Evolutionary conservation across 257 asterid genomes (phyloP), one percentile per base, ranked within the genome.

Genomic region (Solanum acaule): DNA sequence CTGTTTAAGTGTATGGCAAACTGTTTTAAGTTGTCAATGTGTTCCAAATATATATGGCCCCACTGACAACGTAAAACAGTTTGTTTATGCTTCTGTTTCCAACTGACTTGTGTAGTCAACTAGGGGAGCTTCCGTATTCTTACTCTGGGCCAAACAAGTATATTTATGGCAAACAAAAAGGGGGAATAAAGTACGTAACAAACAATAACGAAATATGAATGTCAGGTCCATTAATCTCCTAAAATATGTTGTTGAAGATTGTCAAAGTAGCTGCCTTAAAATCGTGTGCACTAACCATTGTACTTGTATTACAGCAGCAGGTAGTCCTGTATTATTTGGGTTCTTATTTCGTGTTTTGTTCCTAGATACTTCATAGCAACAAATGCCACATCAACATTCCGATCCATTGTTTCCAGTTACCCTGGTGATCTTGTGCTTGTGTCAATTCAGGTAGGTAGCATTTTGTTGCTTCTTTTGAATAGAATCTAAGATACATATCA

Each of bases 301-400:
- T 35, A 27, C 44, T 82, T 31, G 42, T 18, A 82, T 49, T 18
- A 31, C 31, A 82, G 70, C 70, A 46, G 68, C 10, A 49, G 70
- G 22, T 49, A 31, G 29, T 20, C 31, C 4, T 82, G 20, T 49
- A 10, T 49, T 6, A 10, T 49, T 2, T 18, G 85, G 49, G 8
- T 29, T 82, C 70, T 82, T 31, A 31, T 49, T 82, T 82, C 11
- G 25, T 16, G 44, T 82, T 83, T 73, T 14, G 86, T 85, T 87
- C 90, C 42, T 91, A 97, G 99, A 92, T 91, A 93, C 93, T 97
- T 93, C 89, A 89, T 97, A 86, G 87, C 94, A 85, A 92, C 99
- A 87, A 94, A 97, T 90, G 98, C 98, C 40, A 96, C 99, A 46
- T 90, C 99, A 87, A 93, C 97, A 85, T 96, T 97, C 90, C 92